Base-by-base conservation (phyloP, 2,329 filamentous ascomycete species). In the Xylariaceae sp. region DNA sequence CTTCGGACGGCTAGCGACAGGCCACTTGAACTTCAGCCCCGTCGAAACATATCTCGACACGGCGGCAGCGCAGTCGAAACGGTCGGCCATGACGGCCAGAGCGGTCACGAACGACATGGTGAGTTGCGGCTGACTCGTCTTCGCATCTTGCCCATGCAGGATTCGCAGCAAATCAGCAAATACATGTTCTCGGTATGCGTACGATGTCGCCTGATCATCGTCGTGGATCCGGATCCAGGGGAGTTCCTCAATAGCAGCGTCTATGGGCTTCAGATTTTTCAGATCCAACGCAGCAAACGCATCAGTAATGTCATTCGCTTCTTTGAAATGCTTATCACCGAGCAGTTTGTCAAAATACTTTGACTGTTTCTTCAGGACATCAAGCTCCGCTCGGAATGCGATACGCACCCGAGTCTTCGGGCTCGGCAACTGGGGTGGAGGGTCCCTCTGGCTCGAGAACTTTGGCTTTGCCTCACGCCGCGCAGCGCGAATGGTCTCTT, bases 311-410 rank as follows among this genome's bases (percentile, higher is more conserved):
- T 74, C 65, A 42, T 74, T 73, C 7, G 80, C 79, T 69, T 90
- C 85, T 47, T 76, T 71, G 63, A 89, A 88, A 48, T 80, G 72
- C 2, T 73, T 73, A 53, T 84, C 79, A 10, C 80, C 78, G 2
- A 90, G 74, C 14, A 90, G 75, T 49, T 81, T 82, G 48, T 75
- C 75, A 64, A 90, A 90, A 66, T 89, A 90, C 49, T 78, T 79
- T 5, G 86, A 90, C 53, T 80, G 75, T 53, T 73, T 72, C 66
- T 75, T 80, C 32, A 90, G 71, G 1, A 70, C 70, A 11, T 70
- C 70, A 1, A 83, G 69, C 44, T 77, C 75, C 39, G 87, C 85
- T 22, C 86, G 77, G 61, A 85, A 90, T 11, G 74, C 71, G 32
- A 74, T 63, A 18, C 69, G 67, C 30, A 72, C 59, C 43, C 57